These are phyloP conservation scores for Leishmania tropica DNA, from an alignment of 208 protist genomes.

Conservation along the genomic window DNA sequence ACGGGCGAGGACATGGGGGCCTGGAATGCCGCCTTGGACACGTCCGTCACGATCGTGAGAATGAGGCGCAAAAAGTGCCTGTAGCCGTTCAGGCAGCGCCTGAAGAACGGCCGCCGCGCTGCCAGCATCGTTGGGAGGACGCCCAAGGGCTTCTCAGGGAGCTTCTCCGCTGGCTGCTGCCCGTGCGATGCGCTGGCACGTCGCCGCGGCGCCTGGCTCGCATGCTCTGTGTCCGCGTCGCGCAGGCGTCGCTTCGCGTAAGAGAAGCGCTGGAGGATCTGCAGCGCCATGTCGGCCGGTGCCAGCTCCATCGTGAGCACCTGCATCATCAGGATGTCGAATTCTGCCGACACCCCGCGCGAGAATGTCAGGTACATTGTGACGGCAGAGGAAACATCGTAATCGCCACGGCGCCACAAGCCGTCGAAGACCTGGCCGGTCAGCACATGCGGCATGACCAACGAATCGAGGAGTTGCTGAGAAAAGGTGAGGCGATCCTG, in stretches of 20 bases:
- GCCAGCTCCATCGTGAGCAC: conserved; percentile 56
- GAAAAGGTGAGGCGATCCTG: conserved; percentile 20
- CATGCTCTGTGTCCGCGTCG: not conserved
- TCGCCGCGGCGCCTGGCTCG: not conserved
- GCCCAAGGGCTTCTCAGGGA: not conserved
- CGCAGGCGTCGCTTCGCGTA: conserved; percentile 18
- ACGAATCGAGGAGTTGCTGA: conserved; percentile 63
- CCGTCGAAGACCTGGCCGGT: conserved; percentile 52
- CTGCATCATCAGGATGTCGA: conserved; percentile 71
- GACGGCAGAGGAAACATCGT: conserved; percentile 31
- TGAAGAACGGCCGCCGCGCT: not conserved
- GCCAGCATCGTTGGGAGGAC: not conserved
- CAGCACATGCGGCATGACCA: conserved; percentile 82
- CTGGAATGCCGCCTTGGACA: conserved; percentile 32
- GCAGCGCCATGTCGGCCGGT: conserved; percentile 55
- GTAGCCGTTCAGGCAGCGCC: conserved; percentile 25
- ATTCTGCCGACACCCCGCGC: conserved; percentile 26
- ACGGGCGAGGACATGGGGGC: conserved; percentile 17
- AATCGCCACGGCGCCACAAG: conserved; percentile 60
- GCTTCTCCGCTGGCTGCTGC: not conserved
- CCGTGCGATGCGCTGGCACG: not conserved
- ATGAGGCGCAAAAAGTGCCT: conserved; percentile 60
- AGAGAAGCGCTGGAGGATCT: conserved; percentile 71
- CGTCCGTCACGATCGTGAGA: conserved; percentile 58
- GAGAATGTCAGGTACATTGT: conserved; percentile 39